phyloP scores from a whole-genome alignment of 1,139 yeast genomes.

The Taphrina wiesneri region DNA sequence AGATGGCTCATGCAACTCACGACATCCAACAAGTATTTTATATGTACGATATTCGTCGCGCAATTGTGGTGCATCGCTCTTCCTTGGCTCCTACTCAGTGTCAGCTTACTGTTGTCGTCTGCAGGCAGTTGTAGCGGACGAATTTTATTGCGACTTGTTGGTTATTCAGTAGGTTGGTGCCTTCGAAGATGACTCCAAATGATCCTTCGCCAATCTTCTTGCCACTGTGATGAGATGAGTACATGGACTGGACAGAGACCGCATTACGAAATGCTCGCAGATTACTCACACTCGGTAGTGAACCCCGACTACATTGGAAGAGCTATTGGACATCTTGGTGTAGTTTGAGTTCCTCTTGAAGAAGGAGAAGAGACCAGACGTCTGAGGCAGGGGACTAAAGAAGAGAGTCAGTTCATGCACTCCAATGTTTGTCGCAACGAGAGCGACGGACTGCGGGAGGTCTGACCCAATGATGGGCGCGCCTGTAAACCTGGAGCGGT shows the following conservation, averaged over 20 bases:
- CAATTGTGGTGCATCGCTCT: constrained; percentile 95
- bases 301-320: constrained; percentile 58
- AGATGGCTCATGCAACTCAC: constrained; percentile 25
- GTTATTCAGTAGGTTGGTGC: constrained; percentile 79
- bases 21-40: constrained; percentile 73
- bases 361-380: constrained; percentile 25
- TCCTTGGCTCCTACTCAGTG: constrained; percentile 65
- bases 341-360: constrained; percentile 6
- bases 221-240: constrained; percentile 49
- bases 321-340: constrained; percentile 32
- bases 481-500: constrained; percentile 4
- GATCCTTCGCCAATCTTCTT: constrained; percentile 98
- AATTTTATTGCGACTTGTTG: constrained; percentile 72
- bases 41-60: constrained; percentile 94
- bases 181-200: constrained; percentile 95
- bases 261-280: not conserved
- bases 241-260: not conserved
- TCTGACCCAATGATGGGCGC: constrained; percentile 29
- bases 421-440: not conserved
- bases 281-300: constrained; percentile 69
- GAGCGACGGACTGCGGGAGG: not conserved
- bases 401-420: not conserved
- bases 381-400: constrained; percentile 22
- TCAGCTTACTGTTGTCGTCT: not conserved
- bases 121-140: constrained; percentile 36